Base-by-base conservation (phyloP, 2,329 filamentous ascomycete species). In the Graphilbum fragrans region DNA sequence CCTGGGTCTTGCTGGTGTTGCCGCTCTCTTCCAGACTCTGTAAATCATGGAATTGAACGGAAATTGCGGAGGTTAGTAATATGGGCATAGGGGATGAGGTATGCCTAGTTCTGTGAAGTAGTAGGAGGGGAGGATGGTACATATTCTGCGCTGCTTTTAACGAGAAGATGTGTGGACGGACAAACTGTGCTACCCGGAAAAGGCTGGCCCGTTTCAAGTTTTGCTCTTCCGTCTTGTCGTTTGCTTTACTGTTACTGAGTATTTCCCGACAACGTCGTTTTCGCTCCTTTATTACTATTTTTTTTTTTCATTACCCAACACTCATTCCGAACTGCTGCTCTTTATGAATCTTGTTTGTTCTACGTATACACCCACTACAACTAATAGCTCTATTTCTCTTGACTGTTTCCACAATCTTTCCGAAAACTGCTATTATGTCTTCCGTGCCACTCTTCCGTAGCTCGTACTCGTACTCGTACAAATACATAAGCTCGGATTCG, bases 21-120 rank as follows among this genome's bases (percentile, higher is more conserved):
- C 45, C 49, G 68, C 58, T 38, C 42, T 74, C 44, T 64, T 65
- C 42, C 67, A 72, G 53, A 59, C 74, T 53, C 57, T 77, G 58
- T 76, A 72, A 70, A 42, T 34, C 23, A 12, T 12, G 23, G 23
- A 7, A 27, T 12, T 7, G 23, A 27, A 27, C 12, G 23, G 23
- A 31, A 5, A 16, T 16, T 31, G 29, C 29, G n/a, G 5, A 5
- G 22, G 11, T 6, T 49, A 35, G 47, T 41, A 46, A 39, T 32
- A 18, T 21, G 21, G 22, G 31, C 19, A 38, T 40, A 37, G 41
- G 17, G 23, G 18, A 14, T 10, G 14, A 14, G 29, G 29, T 5
- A 31, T 31, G 29, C 29, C 29, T 16, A 10, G 29, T 14, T 7
- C n/a, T 16, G 5, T 31, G 5, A 14, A 31, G 29, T 10, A 31